These are phyloP conservation scores for Melastoma malabathricum DNA, from an alignment of 345 rosid species.

Conservation along the genomic window DNA sequence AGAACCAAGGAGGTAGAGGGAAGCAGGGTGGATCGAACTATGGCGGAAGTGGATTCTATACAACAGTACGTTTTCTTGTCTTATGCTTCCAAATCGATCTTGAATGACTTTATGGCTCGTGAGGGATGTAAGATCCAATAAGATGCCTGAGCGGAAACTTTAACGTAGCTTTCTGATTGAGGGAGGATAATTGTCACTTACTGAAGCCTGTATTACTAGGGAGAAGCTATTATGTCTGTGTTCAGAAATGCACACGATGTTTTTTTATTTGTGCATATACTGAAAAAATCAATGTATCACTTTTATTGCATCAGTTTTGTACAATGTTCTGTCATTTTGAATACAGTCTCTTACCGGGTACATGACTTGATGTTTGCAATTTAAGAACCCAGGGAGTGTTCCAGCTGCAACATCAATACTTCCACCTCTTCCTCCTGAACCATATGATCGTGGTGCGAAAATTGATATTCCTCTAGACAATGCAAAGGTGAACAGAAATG, in stretches of 20 bases:
- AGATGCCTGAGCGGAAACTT: background rate
- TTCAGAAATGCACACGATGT: too few relatives aligned
- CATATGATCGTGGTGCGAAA: constrained; percentile 77
- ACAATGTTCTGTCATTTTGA: too few relatives aligned
- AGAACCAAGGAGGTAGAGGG: constrained; percentile 30
- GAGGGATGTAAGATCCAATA: background rate
- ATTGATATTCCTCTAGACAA: constrained; percentile 72
- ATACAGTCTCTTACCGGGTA: too few relatives aligned
- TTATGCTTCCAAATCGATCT: background rate
- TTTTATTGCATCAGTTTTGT: too few relatives aligned
- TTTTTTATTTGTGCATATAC: too few relatives aligned
- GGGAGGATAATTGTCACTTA: too few relatives aligned
- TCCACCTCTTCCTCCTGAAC: constrained; percentile 92
- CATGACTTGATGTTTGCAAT: constrained; percentile 6
- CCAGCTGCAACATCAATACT: constrained; percentile 66
- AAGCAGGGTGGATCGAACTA: constrained; percentile 34
- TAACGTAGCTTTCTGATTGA: too few relatives aligned
- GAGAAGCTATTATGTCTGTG: too few relatives aligned
- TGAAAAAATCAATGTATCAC: too few relatives aligned
- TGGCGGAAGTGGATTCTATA: constrained; percentile 50
- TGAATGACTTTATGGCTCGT: background rate
- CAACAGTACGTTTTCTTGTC: constrained; percentile 23
- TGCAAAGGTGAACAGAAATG: constrained; percentile 32
- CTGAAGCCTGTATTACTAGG: too few relatives aligned
- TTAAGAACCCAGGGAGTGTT: constrained; percentile 63